These are phyloP conservation scores for Trichopus zeylanicus DNA, from an alignment of 116 monocot species.

Conservation along the genomic window DNA sequence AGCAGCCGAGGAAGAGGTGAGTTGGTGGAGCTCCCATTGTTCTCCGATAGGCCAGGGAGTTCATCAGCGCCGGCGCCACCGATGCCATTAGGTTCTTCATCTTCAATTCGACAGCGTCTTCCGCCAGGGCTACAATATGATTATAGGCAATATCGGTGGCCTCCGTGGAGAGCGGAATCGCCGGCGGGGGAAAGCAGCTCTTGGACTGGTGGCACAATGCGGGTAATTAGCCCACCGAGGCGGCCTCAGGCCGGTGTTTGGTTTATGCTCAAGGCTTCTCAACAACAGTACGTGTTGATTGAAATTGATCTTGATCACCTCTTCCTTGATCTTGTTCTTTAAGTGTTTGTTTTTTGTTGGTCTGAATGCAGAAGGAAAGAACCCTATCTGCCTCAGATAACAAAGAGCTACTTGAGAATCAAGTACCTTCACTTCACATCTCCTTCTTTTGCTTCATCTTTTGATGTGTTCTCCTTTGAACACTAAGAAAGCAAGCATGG, in stretches of 20 bases:
- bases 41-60: slow-evolving; percentile 19
- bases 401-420: slow-evolving; percentile 65
- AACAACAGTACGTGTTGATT: slow-evolving; percentile 57
- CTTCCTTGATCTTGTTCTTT: background rate
- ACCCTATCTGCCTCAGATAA: slow-evolving; percentile 62
- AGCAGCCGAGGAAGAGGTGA: background rate
- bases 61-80: background rate
- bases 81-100: background rate
- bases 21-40: slow-evolving; percentile 30
- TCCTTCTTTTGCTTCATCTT: background rate
- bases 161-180: background rate
- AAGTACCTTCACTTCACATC: slow-evolving; percentile 40
- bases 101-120: background rate
- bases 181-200: background rate
- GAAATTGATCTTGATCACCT: background rate
- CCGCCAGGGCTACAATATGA: background rate
- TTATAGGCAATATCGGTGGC: background rate
- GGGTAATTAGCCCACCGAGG: slow-evolving; percentile 35
- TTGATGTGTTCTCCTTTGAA: background rate
- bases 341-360: background rate
- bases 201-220: background rate
- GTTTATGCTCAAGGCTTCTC: slow-evolving; percentile 69
- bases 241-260: slow-evolving; percentile 54
- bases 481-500: too few relatives aligned
- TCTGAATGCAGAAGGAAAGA: slow-evolving; percentile 48